Evolutionary conservation across 164 flowering plant species (phyloP).

Genomic region (Aristolochia fimbriata): DNA sequence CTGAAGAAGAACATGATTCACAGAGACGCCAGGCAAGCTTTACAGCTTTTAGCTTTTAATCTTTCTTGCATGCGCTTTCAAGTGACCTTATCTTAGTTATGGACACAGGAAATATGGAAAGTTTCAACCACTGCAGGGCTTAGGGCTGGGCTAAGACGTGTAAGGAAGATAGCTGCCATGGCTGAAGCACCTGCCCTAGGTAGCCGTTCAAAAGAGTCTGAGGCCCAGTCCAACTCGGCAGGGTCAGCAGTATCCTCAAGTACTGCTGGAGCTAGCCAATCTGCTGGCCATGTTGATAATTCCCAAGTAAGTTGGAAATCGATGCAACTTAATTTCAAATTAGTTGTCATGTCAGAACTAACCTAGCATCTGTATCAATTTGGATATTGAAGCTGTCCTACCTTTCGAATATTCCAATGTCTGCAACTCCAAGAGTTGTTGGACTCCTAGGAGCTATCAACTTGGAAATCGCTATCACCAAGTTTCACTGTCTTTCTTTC

Average conservation of each 20-base stretch:
- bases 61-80: background rate
- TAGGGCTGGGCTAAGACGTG: conserved; percentile 70
- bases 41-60: background rate
- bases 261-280: conserved; percentile 22
- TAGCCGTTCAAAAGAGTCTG: conserved; percentile 45
- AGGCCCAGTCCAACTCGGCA: conserved; percentile 34
- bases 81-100: background rate
- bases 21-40: conserved; percentile 78
- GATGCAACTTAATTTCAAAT: background rate
- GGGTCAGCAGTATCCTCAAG: conserved; percentile 22
- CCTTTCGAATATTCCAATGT: too few relatives aligned
- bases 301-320: conserved; percentile 40
- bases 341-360: background rate
- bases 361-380: too few relatives aligned
- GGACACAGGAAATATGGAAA: conserved; percentile 92
- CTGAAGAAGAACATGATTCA: conserved; percentile 98
- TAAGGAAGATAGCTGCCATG: conserved; percentile 11
- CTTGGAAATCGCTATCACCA: too few relatives aligned
- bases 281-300: conserved; percentile 30
- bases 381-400: too few relatives aligned
- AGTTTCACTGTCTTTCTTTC: too few relatives aligned
- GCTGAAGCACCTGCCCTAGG: conserved; percentile 51
- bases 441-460: too few relatives aligned
- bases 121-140: conserved; percentile 86
- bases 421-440: too few relatives aligned